A percentile compares a stretch with the other conserved stretches of the same genome.
Evolutionary conservation across 305 asterid genomes (phyloP).

Genomic region (Fraxinus albicans): DNA sequence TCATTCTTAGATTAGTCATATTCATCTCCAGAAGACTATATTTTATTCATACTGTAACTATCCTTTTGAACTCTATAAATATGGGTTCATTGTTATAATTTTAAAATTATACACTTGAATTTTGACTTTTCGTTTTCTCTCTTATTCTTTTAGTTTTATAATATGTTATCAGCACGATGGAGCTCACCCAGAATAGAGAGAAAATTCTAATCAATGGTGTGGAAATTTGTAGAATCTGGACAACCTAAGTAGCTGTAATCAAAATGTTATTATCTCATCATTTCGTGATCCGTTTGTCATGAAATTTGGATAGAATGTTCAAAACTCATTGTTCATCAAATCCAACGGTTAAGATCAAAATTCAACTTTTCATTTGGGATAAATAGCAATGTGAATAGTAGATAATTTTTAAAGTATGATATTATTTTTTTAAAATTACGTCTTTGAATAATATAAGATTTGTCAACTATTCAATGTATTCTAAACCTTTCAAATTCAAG

Average conservation of each 20-base stretch:
- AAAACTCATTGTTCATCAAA: neutral
- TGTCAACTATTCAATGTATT: neutral
- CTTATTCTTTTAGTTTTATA: too few species aligned
- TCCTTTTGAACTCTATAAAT: neutral
- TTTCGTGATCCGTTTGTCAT: neutral
- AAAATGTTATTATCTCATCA: neutral
- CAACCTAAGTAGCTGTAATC: neutral
- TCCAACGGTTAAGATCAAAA: neutral
- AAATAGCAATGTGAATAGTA: neutral
- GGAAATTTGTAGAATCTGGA: neutral
- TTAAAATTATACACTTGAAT: neutral
- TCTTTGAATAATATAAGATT: neutral
- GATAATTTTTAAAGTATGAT: neutral
- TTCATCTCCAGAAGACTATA: too few species aligned
- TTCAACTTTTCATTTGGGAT: neutral
- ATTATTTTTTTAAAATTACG: too few species aligned
- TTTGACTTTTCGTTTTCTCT: too few species aligned
- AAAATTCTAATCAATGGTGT: neutral
- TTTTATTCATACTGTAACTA: too few species aligned
- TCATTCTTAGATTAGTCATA: neutral
- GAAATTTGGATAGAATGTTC: neutral
- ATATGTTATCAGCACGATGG: neutral
- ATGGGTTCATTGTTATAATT: too few species aligned
- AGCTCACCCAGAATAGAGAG: neutral
- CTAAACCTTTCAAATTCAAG: neutral